These are phyloP conservation scores for Wickerhamomyces rabaulensis DNA, from an alignment of 805 yeast species.

Conservation along the genomic window DNA sequence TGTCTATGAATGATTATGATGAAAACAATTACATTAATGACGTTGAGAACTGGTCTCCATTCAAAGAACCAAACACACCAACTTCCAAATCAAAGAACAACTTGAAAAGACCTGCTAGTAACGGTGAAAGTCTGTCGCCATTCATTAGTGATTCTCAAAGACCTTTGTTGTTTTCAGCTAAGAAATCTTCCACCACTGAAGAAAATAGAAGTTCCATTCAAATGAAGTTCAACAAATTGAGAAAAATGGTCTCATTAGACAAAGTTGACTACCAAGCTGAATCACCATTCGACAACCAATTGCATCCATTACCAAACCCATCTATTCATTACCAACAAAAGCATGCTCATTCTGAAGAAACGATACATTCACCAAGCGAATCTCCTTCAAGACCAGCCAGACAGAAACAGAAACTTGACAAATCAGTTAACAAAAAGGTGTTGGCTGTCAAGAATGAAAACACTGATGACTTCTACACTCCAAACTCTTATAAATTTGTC, in stretches of 20 bases:
- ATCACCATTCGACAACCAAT: conserved; percentile 19
- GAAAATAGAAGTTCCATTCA: conserved; percentile 26
- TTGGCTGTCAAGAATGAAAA: conserved; percentile 7
- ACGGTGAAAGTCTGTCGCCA: conserved; percentile 22
- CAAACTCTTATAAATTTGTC: conserved; percentile 60
- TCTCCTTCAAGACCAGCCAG: conserved; percentile 30
- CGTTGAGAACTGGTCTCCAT: conserved; percentile 27
- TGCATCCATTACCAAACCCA: conserved; percentile 24
- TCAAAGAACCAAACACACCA: conserved; percentile 25
- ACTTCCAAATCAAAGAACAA: conserved; percentile 8
- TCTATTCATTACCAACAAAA: conserved; percentile 17
- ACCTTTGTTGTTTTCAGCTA: conserved; percentile 18
- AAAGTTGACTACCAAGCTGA: conserved; percentile 14
- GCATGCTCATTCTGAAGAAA: background rate
- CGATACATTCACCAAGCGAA: conserved; percentile 20
- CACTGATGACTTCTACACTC: conserved; percentile 34
- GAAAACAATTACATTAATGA: conserved; percentile 16
- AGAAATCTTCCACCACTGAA: conserved; percentile 17
- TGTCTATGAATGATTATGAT: conserved; percentile 13
- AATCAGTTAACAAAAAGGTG: conserved; percentile 7
- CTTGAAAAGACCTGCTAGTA: conserved; percentile 26
- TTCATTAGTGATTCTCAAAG: conserved; percentile 22
- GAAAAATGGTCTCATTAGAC: conserved; percentile 24
- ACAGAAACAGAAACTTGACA: conserved; percentile 20
- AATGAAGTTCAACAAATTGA: conserved; percentile 23